Evolutionary conservation across 768 basidiomycete species (phyloP), one percentile per base, ranked within the genome.

Genomic region (Nidula microcarpa): DNA sequence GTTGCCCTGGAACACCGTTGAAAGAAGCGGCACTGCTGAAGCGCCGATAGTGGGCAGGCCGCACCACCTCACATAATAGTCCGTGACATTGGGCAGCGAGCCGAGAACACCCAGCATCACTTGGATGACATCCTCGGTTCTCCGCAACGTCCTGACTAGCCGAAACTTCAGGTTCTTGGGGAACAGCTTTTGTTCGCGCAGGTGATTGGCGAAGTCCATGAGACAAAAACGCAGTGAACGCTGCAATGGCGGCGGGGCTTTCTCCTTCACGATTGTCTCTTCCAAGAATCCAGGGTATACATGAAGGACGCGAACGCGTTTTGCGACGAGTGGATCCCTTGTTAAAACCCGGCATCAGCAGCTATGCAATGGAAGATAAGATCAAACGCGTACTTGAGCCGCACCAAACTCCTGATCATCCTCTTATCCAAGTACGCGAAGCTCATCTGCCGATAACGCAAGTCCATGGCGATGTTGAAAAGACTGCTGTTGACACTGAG

Each of bases 61-160:
- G 34, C 65, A 71, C 79, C 78, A 81, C 37, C 74, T 74, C 53
- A 81, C 74, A 53, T 79, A 74, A 60, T 78, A 78, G 57, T 78
- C 74, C 11, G 71, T 74, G 9, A 81, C 65, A 50, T 77, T 74
- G 16, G 74, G 75, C 6, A 81, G 67, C 1, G 70, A 67, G 14
- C 68, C 66, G 16, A 81, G 69, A 16, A 77, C 73, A 23, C 78
- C 70, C 10, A 74, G 62, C 64, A 80, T 66, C 11, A 70, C 61
- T 43, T 67, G 65, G 6, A 75, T 68, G 17, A 78, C 59, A 47
- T 78, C 74, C 36, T 72, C 68, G 2, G 69, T 62, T 8, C 67
- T 68, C 47, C 61, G 66, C 32, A 70, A 65, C 6, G 66, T 61
- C 23, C 62, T 64, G 5, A 65, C 56, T 30, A 65, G 53, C 35